Base-by-base conservation (phyloP, 371 early-diverging fungal genomes). In the Apophysomyces variabilis region DNA sequence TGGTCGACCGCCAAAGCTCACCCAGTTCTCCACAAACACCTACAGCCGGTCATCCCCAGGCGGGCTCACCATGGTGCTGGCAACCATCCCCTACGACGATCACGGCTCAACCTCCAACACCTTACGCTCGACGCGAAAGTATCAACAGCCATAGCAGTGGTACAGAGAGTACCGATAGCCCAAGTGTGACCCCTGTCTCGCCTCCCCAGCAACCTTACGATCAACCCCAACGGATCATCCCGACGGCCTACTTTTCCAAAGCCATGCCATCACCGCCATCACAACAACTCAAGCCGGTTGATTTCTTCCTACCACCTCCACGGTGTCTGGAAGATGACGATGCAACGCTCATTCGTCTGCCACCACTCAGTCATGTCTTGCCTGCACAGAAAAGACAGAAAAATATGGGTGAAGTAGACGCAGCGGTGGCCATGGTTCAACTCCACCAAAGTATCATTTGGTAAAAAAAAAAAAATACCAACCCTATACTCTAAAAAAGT, bases 401-500 rank as follows among this genome's bases (percentile, higher is more conserved):
- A 18, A 62, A 46, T 6, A 60, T 32, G 5, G 64, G 60, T n/a
- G 76, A 78, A 60, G 72, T 70, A 4, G 69, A 75, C 54, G 79
- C 79, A 50, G 79, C 70, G 9, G 69, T 65, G 8, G 75, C 79
- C 12, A 79, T 79, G 79, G 74, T 79, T 63, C 76, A 79, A 56
- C 59, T 79, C 5, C 54, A 50, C 54, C 54, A 50, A 32, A 50
- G 54, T 21, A 50, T 50, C 21, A 3, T 50, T 50, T 50, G 54
- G 54, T 50, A 50, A 50, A n/a, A 50, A n/a, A 50, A 50, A 4
- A 18, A 14, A 46, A 18, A 0, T 18, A 18, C 41, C 8, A 8
- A 41, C 41, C 41, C 8, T 13, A 41, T 13, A 41, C 41, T 11
- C 41, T 26, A 26, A 26, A 26, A 26, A 26, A 26, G 3, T 26